These are phyloP conservation scores for Pistacia vera DNA, from an alignment of 345 rosid genomes.

Conservation along the genomic window DNA sequence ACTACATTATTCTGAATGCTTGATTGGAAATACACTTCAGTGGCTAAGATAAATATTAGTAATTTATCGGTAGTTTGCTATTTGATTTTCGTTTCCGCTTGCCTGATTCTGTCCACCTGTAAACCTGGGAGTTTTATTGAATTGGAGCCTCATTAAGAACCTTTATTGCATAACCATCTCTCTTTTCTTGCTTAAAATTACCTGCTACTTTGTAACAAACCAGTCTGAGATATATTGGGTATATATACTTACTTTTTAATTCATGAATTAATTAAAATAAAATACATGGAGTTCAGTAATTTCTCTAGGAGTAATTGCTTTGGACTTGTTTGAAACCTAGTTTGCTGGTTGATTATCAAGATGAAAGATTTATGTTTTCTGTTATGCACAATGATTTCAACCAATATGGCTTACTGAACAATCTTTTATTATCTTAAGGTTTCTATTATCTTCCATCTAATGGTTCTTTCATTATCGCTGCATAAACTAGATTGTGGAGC, in stretches of 20 bases:
- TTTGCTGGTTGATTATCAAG: not conserved
- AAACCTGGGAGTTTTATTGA: not conserved
- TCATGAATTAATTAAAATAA: not conserved
- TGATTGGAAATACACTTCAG: not conserved
- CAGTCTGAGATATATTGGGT: not conserved
- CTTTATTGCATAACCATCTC: not conserved
- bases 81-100: not conserved
- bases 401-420: not conserved
- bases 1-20: not conserved
- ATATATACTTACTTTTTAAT: not conserved
- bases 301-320: not conserved
- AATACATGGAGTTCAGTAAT: not conserved
- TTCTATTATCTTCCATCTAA: conserved; percentile 1
- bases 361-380: not conserved
- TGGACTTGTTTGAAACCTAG: not conserved
- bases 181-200: not conserved
- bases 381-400: not conserved
- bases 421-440: not conserved
- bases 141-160: not conserved
- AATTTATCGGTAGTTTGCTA: too few species aligned
- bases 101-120: conserved; percentile 1
- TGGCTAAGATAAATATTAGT: not conserved
- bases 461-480: not conserved
- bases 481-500: conserved; percentile 67
- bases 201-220: not conserved